Conservation (phyloP, 2,329 filamentous ascomycete species). For the Aureobasidium sp. region DNA sequence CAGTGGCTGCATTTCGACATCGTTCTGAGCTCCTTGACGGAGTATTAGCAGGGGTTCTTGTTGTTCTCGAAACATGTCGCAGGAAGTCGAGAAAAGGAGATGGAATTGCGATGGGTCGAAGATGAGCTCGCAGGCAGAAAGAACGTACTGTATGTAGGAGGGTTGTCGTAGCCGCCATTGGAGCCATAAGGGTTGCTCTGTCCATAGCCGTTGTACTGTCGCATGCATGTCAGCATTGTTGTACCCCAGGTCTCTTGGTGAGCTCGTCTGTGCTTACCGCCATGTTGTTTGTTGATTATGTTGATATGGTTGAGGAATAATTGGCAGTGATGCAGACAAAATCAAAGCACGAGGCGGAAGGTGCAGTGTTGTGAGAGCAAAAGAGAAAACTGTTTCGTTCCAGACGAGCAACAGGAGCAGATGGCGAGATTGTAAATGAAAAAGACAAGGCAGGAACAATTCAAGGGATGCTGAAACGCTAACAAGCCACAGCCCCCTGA, state of each 20-base stretch:
- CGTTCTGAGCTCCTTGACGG: conserved; percentile 31
- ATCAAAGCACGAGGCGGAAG: background rate
- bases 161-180: conserved; percentile 28
- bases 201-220: conserved; percentile 41
- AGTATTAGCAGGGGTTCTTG: conserved; percentile 17
- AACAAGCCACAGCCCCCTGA: conserved; percentile 4
- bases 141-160: conserved; percentile 25
- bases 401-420: conserved; percentile 10
- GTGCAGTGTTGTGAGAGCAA: background rate
- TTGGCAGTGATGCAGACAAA: background rate
- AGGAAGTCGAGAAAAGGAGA: background rate
- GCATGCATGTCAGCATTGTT: conserved; percentile 1
- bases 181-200: conserved; percentile 49
- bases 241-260: background rate
- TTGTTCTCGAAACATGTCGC: background rate
- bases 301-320: background rate
- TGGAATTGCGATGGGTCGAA: background rate
- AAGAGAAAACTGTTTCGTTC: background rate
- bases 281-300: conserved; percentile 15
- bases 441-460: conserved; percentile 2
- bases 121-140: background rate
- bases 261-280: conserved; percentile 13
- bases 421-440: conserved; percentile 3
- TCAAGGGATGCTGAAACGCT: conserved; percentile 1
- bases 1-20: conserved; percentile 67